Conservation (phyloP, 768 basidiomycete genomes). For the Mycena floridula region DNA sequence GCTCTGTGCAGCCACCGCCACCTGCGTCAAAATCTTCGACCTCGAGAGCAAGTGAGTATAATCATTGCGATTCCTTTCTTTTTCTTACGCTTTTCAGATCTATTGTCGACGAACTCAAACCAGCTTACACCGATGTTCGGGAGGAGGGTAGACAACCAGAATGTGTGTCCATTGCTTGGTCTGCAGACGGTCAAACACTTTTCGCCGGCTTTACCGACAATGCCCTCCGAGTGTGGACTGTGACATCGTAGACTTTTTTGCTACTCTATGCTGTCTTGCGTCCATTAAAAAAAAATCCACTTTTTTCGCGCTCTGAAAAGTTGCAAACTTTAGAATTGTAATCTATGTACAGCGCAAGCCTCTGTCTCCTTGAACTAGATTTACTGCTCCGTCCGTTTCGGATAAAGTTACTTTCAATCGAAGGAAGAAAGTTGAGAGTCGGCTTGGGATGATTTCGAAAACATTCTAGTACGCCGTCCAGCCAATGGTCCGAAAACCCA, state of each 20-base stretch:
- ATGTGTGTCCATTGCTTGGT: conserved; percentile 97
- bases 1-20: conserved; percentile 97
- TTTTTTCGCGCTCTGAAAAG: not conserved
- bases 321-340: no score
- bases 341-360: no score
- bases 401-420: no score
- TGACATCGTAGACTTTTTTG: conserved; percentile 41
- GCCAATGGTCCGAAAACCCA: no score
- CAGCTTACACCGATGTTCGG: conserved; percentile 78
- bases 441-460: no score
- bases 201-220: conserved; percentile 98
- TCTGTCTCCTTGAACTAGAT: no score
- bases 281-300: not conserved
- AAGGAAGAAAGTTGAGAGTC: no score
- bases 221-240: conserved; percentile 88
- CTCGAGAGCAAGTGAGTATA: conserved; percentile 92
- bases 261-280: not conserved
- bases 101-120: conserved; percentile 98
- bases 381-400: no score
- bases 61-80: conserved; percentile 1
- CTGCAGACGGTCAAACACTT: conserved; percentile 93
- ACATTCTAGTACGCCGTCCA: no score
- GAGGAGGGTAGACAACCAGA: conserved; percentile 76
- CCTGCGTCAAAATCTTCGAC: conserved; percentile 99
- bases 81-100: conserved; percentile 45